Evolutionary conservation across 208 protist species (phyloP).

Genomic region (Porcisia hertigi): DNA sequence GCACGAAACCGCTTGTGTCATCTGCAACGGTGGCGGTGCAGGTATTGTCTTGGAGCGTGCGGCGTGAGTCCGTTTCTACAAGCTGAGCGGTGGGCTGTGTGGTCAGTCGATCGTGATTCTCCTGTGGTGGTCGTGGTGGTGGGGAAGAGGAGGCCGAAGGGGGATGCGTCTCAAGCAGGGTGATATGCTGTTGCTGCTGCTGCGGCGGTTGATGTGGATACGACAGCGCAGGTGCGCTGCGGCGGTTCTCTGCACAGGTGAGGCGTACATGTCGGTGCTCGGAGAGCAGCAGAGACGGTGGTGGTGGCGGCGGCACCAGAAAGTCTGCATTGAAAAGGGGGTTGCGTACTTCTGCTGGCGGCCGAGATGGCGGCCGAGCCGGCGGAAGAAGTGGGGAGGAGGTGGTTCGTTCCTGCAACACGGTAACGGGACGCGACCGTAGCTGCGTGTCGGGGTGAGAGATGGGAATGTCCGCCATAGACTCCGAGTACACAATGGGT

Average conservation of each 20-base stretch:
- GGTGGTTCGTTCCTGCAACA: background rate
- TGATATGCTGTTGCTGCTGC: background rate
- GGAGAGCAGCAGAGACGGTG: slow-evolving; percentile 15
- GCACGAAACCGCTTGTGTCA: slow-evolving; percentile 7
- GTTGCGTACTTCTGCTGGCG: background rate
- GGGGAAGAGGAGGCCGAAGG: background rate
- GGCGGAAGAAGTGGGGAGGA: background rate
- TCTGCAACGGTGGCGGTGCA: background rate
- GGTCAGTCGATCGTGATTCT: background rate
- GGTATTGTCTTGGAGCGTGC: background rate
- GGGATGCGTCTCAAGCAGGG: background rate
- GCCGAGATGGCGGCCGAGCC: background rate
- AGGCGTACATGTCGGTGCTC: slow-evolving; percentile 28
- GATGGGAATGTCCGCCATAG: background rate
- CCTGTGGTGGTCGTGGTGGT: background rate
- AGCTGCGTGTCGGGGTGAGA: background rate
- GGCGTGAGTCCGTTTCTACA: background rate
- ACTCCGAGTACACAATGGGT: background rate
- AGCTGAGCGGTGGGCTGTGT: background rate
- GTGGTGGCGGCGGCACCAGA: background rate
- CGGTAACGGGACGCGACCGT: background rate
- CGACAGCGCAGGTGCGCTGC: background rate
- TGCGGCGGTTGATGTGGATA: background rate
- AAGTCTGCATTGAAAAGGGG: background rate
- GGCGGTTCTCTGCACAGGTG: slow-evolving; percentile 1